Base-by-base conservation (phyloP, 2,329 filamentous ascomycete species). In the Torrubiellomyces zombiae region DNA sequence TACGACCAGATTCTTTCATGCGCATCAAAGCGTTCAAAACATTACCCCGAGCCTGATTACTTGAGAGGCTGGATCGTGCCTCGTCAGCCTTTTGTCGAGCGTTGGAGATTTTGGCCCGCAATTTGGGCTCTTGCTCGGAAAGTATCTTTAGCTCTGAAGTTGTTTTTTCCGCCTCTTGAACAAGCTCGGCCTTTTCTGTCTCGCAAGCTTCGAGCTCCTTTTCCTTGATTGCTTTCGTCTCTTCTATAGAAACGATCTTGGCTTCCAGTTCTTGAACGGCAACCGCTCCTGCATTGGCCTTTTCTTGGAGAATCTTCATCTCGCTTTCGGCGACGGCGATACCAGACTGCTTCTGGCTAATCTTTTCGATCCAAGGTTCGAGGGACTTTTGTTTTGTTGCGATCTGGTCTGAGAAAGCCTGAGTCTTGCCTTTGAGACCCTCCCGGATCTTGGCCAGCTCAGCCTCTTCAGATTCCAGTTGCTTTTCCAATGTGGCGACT, bases 281-380 rank as follows among this genome's bases (percentile, higher is more conserved):
- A 13, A 82, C 75, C 6, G 79, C 75, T 4, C 85, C 83, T 16
- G 86, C 76, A 42, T 83, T 93, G 25, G 81, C 80, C 45, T 83
- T 82, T 45, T 98, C 89, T 20, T 71, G 68, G 6, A 98, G 63
- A 29, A 98, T 95, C 31, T 83, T 76, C 37, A 95, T 68, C 49
- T 98, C 86, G 48, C 83, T 93, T 47, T 93, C 80, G 2, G 89
- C 83, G 8, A 98, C 85, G 4, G 86, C 86, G 37, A 94, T 91
- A 4, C 79, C 73, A 0, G 85, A 94, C 43, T 89, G 78, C 49
- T 93, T 95, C 45, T 93, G 77, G 48, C 89, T 94, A 55, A 98
- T 86, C 53, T 89, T 95, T 36, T 83, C 83, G 38, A 77, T 85
- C 89, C 89, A 98, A 0, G 89, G 89, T 51, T 95, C 86, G 8